These are phyloP conservation scores for Aspergillus flavus DNA, from an alignment of 2,329 filamentous ascomycete species.

Conservation along the genomic window DNA sequence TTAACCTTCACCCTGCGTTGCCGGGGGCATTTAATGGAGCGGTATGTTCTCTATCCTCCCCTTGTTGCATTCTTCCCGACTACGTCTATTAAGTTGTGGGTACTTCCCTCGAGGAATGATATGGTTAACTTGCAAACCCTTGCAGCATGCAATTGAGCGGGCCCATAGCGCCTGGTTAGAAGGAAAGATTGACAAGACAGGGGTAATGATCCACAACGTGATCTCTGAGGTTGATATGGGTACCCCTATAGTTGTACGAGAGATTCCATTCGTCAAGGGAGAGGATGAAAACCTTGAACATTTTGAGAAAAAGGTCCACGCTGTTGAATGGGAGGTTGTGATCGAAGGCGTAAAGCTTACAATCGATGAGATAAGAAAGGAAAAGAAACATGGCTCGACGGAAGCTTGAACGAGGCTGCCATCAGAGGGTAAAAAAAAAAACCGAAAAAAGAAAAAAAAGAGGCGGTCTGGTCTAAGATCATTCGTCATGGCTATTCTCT, in stretches of 20 bases:
- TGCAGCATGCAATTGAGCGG: conserved; percentile 69
- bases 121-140: conserved; percentile 1
- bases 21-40: conserved; percentile 77
- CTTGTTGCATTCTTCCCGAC: background rate
- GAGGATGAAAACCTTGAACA: conserved; percentile 65
- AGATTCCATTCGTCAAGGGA: conserved; percentile 65
- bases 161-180: conserved; percentile 74
- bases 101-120: background rate
- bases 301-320: conserved; percentile 74
- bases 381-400: conserved; percentile 17
- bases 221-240: conserved; percentile 79
- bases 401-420: background rate
- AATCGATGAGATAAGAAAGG: conserved; percentile 34
- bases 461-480: background rate
- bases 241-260: conserved; percentile 68
- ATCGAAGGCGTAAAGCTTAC: conserved; percentile 65
- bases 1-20: conserved; percentile 80
- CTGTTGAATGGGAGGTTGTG: conserved; percentile 75
- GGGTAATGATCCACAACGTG: conserved; percentile 89
- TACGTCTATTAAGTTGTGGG: background rate
- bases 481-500: background rate
- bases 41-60: conserved; percentile 31
- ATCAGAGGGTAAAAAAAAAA: background rate
- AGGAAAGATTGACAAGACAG: conserved; percentile 68
- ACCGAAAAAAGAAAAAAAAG: background rate